Evolutionary conservation across 345 rosid species (phyloP), one percentile per base, ranked within the genome.

Genomic region (Populus euphratica): DNA sequence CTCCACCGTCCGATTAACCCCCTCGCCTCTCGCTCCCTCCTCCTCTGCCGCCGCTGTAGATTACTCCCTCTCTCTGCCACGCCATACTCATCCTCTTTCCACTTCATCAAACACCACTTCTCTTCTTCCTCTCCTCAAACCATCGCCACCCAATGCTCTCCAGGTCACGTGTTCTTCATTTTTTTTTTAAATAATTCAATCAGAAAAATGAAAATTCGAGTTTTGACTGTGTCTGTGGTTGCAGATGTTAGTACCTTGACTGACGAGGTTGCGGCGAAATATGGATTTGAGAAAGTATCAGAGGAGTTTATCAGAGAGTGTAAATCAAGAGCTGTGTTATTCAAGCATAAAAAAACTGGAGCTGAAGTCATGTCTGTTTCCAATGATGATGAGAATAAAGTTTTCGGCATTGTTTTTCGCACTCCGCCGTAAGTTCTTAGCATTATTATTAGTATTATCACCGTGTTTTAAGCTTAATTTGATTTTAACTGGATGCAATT

Each of bases 311-410:
- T 96, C 35, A 86, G 86, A 13, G 99, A 96, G 86, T 93, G 98
- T 78, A 93, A 96, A 84, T 96, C 99, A 27, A 93, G 86, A 74
- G 95, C 90, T 59, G 85, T 86, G 68, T 92, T 96, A 21, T 92
- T 91, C 81, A 92, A 83, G 76, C 99, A 96, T 83, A 96, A 91
- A 87, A 93, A 91, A 85, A 92, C 98, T 3, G 98, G 98, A 31
- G 89, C 95, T 10, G 93, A 96, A 83, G 88, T 96, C 64, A 92
- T 93, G 94, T 93, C 98, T 47, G 96, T 96, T 68, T 90, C 97
- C 8, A 96, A 96, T 69, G 78, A 79, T 47, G 82, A 79, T 23
- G 82, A 81, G 80, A 76, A 81, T 35, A 81, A 76, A 71, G 83
- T 76, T 27, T 72, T 81, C 33, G 79, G 77, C 63, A 70, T 76